Evolutionary conservation across 257 asterid species (phyloP).

Genomic region (Rauvolfia tetraphylla): DNA sequence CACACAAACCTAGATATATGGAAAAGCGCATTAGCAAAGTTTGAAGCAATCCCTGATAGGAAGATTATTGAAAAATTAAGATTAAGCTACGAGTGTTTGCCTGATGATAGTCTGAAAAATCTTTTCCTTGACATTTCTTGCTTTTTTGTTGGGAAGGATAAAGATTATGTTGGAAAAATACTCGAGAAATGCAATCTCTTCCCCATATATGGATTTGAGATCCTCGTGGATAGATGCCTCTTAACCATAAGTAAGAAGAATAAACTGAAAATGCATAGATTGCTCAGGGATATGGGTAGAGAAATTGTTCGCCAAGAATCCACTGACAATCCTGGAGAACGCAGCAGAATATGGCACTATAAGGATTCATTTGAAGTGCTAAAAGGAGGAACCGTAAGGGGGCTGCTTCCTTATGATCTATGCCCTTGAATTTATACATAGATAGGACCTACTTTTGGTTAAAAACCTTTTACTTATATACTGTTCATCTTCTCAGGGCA

Average conservation of each 20-base stretch:
- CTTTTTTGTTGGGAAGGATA: slow-evolving; percentile 17
- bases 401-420: background rate
- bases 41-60: slow-evolving; percentile 3
- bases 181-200: slow-evolving; percentile 11
- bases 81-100: slow-evolving; percentile 15
- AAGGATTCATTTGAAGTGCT: slow-evolving; percentile 9
- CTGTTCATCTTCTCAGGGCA: slow-evolving; percentile 9
- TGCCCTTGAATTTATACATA: too few species aligned
- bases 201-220: slow-evolving; percentile 7
- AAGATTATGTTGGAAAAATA: background rate
- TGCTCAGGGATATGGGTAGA: slow-evolving; percentile 18
- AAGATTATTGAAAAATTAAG: slow-evolving; percentile 8
- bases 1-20: slow-evolving; percentile 8
- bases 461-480: background rate
- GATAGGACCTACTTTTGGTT: background rate
- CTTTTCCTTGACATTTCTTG: slow-evolving; percentile 19
- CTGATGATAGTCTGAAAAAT: slow-evolving; percentile 14
- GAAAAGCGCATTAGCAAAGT: slow-evolving; percentile 10
- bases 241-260: slow-evolving; percentile 3
- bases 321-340: background rate
- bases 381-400: slow-evolving; percentile 10
- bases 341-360: slow-evolving; percentile 15
- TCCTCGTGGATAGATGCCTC: slow-evolving; percentile 13
- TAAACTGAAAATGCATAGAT: slow-evolving; percentile 17
- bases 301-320: slow-evolving; percentile 20